These are phyloP conservation scores for Raffaelea arxii DNA, from an alignment of 2,329 filamentous ascomycete genomes.

Conservation along the genomic window DNA sequence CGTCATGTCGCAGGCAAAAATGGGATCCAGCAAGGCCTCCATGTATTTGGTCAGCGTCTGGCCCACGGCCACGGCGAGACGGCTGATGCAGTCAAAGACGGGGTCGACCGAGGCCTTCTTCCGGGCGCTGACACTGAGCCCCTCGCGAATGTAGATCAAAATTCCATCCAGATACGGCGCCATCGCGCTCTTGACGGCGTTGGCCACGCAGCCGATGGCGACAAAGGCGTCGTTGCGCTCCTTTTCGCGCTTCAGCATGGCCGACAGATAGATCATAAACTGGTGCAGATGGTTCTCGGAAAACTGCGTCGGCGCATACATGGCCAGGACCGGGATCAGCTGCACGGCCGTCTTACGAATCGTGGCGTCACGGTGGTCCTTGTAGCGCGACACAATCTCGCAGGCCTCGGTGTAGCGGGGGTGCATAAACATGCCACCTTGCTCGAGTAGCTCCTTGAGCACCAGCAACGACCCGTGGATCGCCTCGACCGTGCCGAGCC, in stretches of 20 bases:
- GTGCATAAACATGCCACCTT: conserved; percentile 99
- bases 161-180: conserved; percentile 92
- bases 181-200: conserved; percentile 91
- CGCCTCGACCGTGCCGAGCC: conserved; percentile 71
- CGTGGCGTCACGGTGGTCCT: conserved; percentile 81
- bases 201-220: conserved; percentile 91
- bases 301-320: conserved; percentile 87
- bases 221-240: conserved; percentile 91
- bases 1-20: conserved; percentile 92
- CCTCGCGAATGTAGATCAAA: conserved; percentile 85
- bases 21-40: conserved; percentile 87
- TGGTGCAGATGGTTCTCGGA: conserved; percentile 79
- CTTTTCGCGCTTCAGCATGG: conserved; percentile 89
- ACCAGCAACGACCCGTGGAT: conserved; percentile 92
- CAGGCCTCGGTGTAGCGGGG: conserved; percentile 86
- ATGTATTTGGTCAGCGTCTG: conserved; percentile 98
- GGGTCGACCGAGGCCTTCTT: conserved; percentile 59
- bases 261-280: conserved; percentile 93
- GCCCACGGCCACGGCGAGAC: conserved; percentile 87
- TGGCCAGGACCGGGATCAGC: conserved; percentile 85
- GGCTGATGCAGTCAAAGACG: conserved; percentile 96
- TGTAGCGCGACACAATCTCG: conserved; percentile 84
- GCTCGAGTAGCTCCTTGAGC: conserved; percentile 82
- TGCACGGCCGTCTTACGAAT: conserved; percentile 85
- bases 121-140: conserved; percentile 68